Evolutionary conservation across 306 rosid species (phyloP).

Genomic region (Trifolium subterraneum): DNA sequence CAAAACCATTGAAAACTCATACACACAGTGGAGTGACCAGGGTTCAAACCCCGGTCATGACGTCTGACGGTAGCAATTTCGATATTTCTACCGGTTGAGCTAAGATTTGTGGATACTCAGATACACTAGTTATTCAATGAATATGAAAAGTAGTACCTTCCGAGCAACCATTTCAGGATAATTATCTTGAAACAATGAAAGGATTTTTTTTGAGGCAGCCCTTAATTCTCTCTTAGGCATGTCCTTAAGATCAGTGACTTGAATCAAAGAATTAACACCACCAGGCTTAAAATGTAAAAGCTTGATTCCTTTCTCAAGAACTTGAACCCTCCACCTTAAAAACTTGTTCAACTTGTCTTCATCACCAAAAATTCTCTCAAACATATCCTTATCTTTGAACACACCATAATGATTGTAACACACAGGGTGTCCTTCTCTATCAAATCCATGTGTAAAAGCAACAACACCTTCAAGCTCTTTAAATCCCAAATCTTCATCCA

Average conservation of each 20-base stretch:
- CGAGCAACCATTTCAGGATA: conserved; percentile 98
- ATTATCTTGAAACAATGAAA: conserved; percentile 89
- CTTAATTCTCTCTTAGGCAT: conserved; percentile 96
- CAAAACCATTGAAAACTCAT: too few relatives aligned
- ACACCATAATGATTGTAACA: conserved; percentile 90
- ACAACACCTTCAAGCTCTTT: conserved; percentile 91
- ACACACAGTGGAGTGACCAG: too few relatives aligned
- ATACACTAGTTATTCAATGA: too few relatives aligned
- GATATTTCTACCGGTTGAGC: too few relatives aligned
- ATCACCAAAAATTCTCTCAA: conserved; percentile 86
- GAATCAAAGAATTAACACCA: conserved; percentile 87
- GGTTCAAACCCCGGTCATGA: too few relatives aligned
- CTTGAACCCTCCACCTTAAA: conserved; percentile 93
- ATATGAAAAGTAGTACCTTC: conserved; percentile 52
- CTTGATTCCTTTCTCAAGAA: conserved; percentile 81
- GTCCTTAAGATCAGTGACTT: conserved; percentile 94
- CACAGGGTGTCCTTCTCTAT: conserved; percentile 86
- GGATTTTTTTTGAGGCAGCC: conserved; percentile 87
- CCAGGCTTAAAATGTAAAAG: conserved; percentile 87
- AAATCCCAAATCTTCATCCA: conserved; percentile 83
- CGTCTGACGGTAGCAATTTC: too few relatives aligned
- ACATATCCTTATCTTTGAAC: conserved; percentile 77
- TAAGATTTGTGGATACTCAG: too few relatives aligned
- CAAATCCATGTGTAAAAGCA: conserved; percentile 86
- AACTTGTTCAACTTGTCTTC: conserved; percentile 88